Base-by-base conservation (phyloP, 345 rosid genomes). In the Salix suchowensis region DNA sequence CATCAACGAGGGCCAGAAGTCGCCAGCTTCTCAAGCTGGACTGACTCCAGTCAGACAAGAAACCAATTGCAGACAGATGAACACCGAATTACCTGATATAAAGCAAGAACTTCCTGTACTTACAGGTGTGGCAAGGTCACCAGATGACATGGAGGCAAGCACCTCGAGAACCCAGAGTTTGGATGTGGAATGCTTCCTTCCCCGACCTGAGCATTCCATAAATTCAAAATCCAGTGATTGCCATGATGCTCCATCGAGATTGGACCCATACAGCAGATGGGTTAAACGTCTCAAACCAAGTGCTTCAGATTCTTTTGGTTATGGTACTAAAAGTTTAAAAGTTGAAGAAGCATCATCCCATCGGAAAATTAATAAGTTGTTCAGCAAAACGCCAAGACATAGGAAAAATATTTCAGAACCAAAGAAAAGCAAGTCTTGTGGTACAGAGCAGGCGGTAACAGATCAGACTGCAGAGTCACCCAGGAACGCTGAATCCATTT, bases 141-240 rank as follows among this genome's bases (percentile, higher is more conserved):
- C 68, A 24, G 83, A 86, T 76, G 89, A 79, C 44, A 73, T 75
- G 77, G 91, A 91, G 79, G 80, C 85, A 37, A 92, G 94, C 77
- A 68, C 87, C 78, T 94, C 96, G 10, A 89, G 81, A 81, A 89
- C 98, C 58, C 91, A 84, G 81, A 94, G 93, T 85, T 82, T 92
- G 88, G 93, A 88, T 55, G 88, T 67, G 36, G 90, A 86, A 19
- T 84, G 82, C 71, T 84, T 91, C 55, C 77, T 90, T 40, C 70
- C 84, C 42, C 60, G 71, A 39, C 81, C 84, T 68, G 86, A 82
- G 74, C 75, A 76, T 54, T 76, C 81, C 9, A 82, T 78, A 62
- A 78, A 81, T 37, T 78, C 84, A 73, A 90, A 87, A 82, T 82
- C 85, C 36, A 39, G 74, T 54, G 73, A 78, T 72, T 75, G 72